These are phyloP conservation scores for Aspergillus sp. DNA, from an alignment of 2,329 filamentous ascomycete species.

Conservation along the genomic window DNA sequence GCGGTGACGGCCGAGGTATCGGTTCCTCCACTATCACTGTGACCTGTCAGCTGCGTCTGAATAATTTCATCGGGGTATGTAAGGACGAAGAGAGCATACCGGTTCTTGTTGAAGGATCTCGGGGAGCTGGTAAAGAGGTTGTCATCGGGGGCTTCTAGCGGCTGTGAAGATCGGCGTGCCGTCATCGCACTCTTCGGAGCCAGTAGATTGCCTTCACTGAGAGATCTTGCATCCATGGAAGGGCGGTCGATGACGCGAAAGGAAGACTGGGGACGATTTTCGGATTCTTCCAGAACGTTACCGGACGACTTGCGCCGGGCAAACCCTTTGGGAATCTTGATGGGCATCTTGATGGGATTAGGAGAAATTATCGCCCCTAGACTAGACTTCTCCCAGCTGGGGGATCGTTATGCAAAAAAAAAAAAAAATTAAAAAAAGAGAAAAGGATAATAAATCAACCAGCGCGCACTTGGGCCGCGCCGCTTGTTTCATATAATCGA, in stretches of 20 bases:
- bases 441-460: not conserved
- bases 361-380: constrained; percentile 1
- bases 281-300: constrained; percentile 46
- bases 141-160: constrained; percentile 28
- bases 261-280: constrained; percentile 37
- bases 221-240: constrained; percentile 36
- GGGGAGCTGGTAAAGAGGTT: constrained; percentile 34
- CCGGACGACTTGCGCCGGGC: constrained; percentile 50
- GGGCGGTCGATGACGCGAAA: constrained; percentile 51
- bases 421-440: no score
- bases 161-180: constrained; percentile 28
- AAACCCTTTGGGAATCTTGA: constrained; percentile 50
- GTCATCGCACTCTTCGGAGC: constrained; percentile 22
- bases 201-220: constrained; percentile 34
- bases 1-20: constrained; percentile 42
- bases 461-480: not conserved
- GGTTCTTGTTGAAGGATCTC: constrained; percentile 26
- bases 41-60: constrained; percentile 21
- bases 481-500: constrained; percentile 1
- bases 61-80: constrained; percentile 4
- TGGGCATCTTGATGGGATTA: constrained; percentile 39
- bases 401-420: constrained; percentile 6
- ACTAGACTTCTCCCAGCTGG: constrained; percentile 6
- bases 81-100: constrained; percentile 22
- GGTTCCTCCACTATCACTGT: constrained; percentile 44